phyloP scores from a whole-genome alignment of 768 basidiomycete species.

The Pleurotus sapidus region DNA sequence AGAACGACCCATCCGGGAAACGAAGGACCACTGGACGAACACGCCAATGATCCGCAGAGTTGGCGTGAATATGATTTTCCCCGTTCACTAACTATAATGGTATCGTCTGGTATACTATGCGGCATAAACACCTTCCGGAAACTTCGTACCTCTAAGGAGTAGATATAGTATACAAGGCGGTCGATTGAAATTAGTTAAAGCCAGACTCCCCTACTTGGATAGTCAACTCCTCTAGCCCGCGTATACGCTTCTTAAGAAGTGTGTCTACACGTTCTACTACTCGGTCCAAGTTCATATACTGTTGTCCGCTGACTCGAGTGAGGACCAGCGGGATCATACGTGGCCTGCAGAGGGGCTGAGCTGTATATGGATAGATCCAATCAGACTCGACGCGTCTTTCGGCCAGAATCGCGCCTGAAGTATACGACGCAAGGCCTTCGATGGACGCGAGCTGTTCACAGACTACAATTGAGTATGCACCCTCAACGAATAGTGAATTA shows the following conservation, averaged over 20 bases:
- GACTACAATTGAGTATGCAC: conserved; percentile 4
- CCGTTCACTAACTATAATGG: too few relatives aligned
- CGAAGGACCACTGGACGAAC: too few relatives aligned
- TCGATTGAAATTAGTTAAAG: background rate
- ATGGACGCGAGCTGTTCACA: conserved; percentile 69
- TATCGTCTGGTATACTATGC: too few relatives aligned
- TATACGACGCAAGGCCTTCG: conserved; percentile 81
- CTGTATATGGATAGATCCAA: conserved; percentile 92
- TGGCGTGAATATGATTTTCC: too few relatives aligned
- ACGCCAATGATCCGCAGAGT: too few relatives aligned
- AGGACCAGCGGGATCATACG: conserved; percentile 52
- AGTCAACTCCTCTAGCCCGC: conserved; percentile 83
- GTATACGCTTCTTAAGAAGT: conserved; percentile 67
- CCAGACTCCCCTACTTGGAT: conserved; percentile 72
- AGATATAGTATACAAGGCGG: background rate
- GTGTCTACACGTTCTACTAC: conserved; percentile 76
- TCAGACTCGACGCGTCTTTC: conserved; percentile 79
- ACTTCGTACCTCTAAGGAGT: too few relatives aligned
- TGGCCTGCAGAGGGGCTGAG: conserved; percentile 62
- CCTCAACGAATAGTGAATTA: background rate
- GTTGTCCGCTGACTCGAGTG: conserved; percentile 45
- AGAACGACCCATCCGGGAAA: too few relatives aligned
- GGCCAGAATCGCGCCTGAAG: conserved; percentile 91
- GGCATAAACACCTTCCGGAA: too few relatives aligned
- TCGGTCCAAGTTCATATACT: conserved; percentile 56